These are phyloP conservation scores for Claviceps pusilla DNA, from an alignment of 2,329 filamentous ascomycete genomes.

Conservation along the genomic window DNA sequence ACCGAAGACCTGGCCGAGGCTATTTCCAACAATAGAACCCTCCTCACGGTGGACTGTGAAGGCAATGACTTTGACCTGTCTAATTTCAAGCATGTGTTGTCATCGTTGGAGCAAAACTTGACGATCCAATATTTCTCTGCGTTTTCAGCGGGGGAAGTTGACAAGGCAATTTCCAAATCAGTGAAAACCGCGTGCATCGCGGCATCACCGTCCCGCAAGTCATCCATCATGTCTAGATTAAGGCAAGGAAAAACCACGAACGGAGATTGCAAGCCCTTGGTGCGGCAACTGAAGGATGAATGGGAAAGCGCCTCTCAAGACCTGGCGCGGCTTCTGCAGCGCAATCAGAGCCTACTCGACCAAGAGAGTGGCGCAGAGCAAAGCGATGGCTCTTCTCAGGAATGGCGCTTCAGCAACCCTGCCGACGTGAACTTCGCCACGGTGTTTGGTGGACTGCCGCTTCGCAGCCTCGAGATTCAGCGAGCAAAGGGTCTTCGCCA, in stretches of 20 bases:
- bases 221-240: constrained; percentile 21
- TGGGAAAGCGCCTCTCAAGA: constrained; percentile 23
- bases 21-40: constrained; percentile 31
- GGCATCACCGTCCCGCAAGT: constrained; percentile 15
- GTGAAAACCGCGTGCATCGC: constrained; percentile 16
- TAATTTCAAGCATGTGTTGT: constrained; percentile 31
- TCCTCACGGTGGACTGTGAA: constrained; percentile 39
- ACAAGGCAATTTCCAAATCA: constrained; percentile 20
- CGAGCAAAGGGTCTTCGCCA: constrained; percentile 11
- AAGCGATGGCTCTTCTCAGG: constrained; percentile 12
- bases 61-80: constrained; percentile 40
- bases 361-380: constrained; percentile 9
- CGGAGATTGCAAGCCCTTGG: constrained; percentile 17
- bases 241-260: constrained; percentile 17
- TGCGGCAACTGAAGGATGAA: constrained; percentile 23
- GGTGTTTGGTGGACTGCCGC: constrained; percentile 24
- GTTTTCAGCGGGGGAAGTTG: constrained; percentile 23
- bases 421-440: constrained; percentile 16
- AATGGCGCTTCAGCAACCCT: constrained; percentile 8
- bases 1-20: constrained; percentile 37
- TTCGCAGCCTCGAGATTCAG: constrained; percentile 15
- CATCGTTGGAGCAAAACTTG: constrained; percentile 26
- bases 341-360: constrained; percentile 19
- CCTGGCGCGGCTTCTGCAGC: constrained; percentile 20
- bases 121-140: constrained; percentile 30